Evolutionary conservation across 257 asterid genomes (phyloP), one percentile per base, ranked within the genome.

Genomic region (Gentiana dahurica): DNA sequence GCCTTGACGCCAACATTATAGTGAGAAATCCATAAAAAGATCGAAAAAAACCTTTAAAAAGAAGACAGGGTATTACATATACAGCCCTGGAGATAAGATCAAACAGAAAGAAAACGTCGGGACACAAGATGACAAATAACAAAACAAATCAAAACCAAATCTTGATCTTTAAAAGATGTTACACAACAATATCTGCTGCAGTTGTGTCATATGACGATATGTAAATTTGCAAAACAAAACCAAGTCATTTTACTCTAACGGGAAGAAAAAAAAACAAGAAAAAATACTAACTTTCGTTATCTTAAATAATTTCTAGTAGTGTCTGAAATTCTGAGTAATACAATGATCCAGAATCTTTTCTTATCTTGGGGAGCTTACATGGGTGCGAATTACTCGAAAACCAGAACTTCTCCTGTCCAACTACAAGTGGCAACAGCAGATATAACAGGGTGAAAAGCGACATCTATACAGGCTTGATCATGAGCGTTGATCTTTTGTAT

Each of bases 331-430:
- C 51, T 1, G 39, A n/a, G 39, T 55, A 32, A 34, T 15, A 36
- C 11, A 8, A 9, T 45, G 12, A 6, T 7, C 9, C 60, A 53
- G 6, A 6, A 53, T n/a, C 49, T 34, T 34, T 4, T 49, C 34
- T 3, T 11, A 1, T 59, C 9, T 5, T 38, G 33, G 37, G 34
- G 4, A 41, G 11, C 2, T 7, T 10, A 41, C 9, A 10, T 41
- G 46, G 2, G 6, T 41, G 32, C 59, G 47, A 15, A 34, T 64
- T 51, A 70, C 53, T 66, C 66, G 15, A 70, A 59, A 32, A 92
- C 78, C 2, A 66, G 71, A 67, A 88, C 65, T 68, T 79, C 80
- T 35, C 98, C 98, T 13, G 65, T 73, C 95, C 98, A 92, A 58
- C 95, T 72, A 75, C 93, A 83, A 58, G 83, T 72, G 61, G 95